phyloP scores from a whole-genome alignment of 2,329 filamentous ascomycete genomes.

The Colletotrichum agaves region DNA sequence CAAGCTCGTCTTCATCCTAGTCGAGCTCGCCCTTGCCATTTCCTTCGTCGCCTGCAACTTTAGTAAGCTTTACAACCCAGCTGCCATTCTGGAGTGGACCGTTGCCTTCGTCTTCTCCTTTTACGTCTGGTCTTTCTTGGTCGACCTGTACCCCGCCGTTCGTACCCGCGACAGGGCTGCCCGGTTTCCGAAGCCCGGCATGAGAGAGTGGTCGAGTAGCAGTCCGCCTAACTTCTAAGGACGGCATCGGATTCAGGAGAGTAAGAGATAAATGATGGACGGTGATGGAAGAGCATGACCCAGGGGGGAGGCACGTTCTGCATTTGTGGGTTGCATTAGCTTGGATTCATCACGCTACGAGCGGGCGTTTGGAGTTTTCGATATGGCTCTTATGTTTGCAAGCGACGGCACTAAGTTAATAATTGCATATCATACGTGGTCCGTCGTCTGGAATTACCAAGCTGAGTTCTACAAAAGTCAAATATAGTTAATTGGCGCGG shows the following conservation, averaged over 20 bases:
- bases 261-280: background rate
- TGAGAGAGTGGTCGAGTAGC: conserved; percentile 16
- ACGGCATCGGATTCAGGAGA: background rate
- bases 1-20: conserved; percentile 85
- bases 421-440: too few relatives aligned
- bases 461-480: too few relatives aligned
- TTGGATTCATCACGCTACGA: background rate
- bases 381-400: background rate
- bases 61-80: conserved; percentile 66
- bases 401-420: background rate
- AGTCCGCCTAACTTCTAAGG: conserved; percentile 10
- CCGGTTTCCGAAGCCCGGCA: conserved; percentile 31
- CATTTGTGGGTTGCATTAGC: background rate
- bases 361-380: conserved; percentile 27
- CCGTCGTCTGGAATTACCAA: too few relatives aligned
- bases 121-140: conserved; percentile 86
- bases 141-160: conserved; percentile 86
- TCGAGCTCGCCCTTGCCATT: conserved; percentile 79
- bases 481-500: too few relatives aligned
- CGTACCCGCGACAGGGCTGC: conserved; percentile 60
- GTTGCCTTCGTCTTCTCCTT: conserved; percentile 88
- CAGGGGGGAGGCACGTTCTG: background rate
- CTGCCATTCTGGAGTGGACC: conserved; percentile 82
- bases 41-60: conserved; percentile 72
- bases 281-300: background rate